phyloP scores from a whole-genome alignment of 345 rosid species.

The Pistacia integerrima region DNA sequence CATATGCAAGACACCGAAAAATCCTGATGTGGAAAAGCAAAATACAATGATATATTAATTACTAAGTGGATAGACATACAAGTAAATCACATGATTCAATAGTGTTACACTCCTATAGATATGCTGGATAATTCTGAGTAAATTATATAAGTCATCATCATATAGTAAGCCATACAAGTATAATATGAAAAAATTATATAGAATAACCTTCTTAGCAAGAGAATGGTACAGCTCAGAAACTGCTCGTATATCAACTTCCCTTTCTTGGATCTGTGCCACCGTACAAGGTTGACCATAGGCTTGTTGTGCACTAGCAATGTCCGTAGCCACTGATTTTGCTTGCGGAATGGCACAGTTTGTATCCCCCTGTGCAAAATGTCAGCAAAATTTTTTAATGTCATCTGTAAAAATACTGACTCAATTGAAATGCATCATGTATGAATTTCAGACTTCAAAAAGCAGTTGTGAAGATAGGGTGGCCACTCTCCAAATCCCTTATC shows the following conservation, averaged over 20 bases:
- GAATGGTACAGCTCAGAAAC: slow-evolving; percentile 49
- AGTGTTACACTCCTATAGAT: not conserved
- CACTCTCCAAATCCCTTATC: too few relatives aligned
- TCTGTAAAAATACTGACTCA: not conserved
- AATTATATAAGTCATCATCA: not conserved
- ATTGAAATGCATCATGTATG: not conserved
- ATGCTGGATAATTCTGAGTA: not conserved
- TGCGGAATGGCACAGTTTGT: slow-evolving; percentile 33
- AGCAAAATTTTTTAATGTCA: not conserved
- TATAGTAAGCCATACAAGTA: not conserved
- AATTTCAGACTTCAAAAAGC: slow-evolving; percentile 6
- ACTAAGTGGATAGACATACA: not conserved
- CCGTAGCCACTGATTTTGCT: slow-evolving; percentile 37
- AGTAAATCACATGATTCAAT: not conserved
- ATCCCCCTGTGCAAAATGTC: slow-evolving; percentile 46
- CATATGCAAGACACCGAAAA: slow-evolving; percentile 1
- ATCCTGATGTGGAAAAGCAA: not conserved
- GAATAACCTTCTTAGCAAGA: slow-evolving; percentile 62
- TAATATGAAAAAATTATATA: not conserved
- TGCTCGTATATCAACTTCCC: slow-evolving; percentile 64
- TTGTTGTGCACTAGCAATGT: slow-evolving; percentile 35
- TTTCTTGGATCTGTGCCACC: slow-evolving; percentile 41
- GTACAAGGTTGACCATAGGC: slow-evolving; percentile 39
- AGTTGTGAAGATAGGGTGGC: not conserved
- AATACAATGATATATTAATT: not conserved